phyloP scores from a whole-genome alignment of 2,329 filamentous ascomycete species.

The Metarhizium humberi region DNA sequence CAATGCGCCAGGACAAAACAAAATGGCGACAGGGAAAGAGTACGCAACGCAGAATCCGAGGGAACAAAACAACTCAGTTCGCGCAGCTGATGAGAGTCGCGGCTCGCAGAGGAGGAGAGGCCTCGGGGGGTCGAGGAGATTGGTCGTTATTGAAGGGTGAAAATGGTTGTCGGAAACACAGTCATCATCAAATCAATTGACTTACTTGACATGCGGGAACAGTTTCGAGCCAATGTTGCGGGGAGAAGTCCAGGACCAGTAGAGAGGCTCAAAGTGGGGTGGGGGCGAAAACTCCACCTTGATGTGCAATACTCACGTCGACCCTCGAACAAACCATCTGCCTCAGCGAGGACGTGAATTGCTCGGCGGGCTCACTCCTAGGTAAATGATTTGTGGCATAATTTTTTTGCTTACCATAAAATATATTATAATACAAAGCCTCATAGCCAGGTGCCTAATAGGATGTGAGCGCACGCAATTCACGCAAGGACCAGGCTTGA shows the following conservation, averaged over 20 bases:
- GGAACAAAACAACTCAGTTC: not conserved
- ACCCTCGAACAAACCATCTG: too few relatives aligned
- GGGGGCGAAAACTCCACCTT: too few relatives aligned
- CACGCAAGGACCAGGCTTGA: too few relatives aligned
- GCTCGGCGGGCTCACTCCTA: too few relatives aligned
- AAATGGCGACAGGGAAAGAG: not conserved
- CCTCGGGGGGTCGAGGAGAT: not conserved
- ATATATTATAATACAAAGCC: too few relatives aligned
- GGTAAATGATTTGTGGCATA: too few relatives aligned
- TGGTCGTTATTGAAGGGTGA: not conserved
- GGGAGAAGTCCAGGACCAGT: not conserved
- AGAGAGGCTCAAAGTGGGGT: too few relatives aligned
- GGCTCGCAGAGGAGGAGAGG: not conserved
- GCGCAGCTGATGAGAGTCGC: not conserved
- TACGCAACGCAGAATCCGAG: not conserved
- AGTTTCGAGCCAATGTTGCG: conserved; percentile 1
- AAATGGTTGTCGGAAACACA: not conserved
- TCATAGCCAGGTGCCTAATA: too few relatives aligned
- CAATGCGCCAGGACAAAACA: not conserved
- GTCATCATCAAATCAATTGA: not conserved
- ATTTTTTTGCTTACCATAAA: too few relatives aligned
- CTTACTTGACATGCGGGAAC: not conserved
- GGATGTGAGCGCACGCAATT: too few relatives aligned
- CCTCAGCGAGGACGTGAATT: too few relatives aligned
- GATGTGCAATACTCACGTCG: too few relatives aligned